These are phyloP conservation scores for Byssochlamys sp. DNA, from an alignment of 2,329 filamentous ascomycete species.

Conservation along the genomic window DNA sequence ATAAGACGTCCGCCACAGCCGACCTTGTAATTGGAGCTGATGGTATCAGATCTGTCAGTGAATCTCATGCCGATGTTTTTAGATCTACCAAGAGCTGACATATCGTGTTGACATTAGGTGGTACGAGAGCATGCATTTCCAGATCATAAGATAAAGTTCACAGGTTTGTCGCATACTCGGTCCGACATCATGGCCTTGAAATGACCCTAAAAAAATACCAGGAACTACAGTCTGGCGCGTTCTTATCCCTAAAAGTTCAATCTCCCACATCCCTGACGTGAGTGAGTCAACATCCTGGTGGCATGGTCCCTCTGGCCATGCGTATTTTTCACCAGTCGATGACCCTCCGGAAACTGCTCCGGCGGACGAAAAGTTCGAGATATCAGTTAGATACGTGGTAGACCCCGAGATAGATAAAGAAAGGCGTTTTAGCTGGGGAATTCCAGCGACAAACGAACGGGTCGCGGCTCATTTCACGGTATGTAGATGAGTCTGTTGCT, in stretches of 20 bases:
- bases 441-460: constrained; percentile 13
- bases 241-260: constrained; percentile 29
- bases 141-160: neutral
- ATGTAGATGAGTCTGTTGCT: neutral
- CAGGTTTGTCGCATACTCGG: constrained; percentile 31
- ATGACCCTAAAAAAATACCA: constrained; percentile 33
- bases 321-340: constrained; percentile 35
- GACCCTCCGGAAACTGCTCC: constrained; percentile 9
- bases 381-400: constrained; percentile 27
- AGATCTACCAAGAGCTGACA: neutral
- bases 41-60: constrained; percentile 41
- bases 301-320: constrained; percentile 35
- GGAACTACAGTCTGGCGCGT: constrained; percentile 43
- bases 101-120: neutral
- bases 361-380: constrained; percentile 29
- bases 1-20: constrained; percentile 30
- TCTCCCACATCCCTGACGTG: constrained; percentile 24
- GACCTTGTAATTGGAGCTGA: constrained; percentile 46
- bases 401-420: constrained; percentile 13
- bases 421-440: constrained; percentile 13
- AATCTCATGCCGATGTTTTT: neutral
- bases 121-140: neutral
- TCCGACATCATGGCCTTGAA: constrained; percentile 34
- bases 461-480: constrained; percentile 29
- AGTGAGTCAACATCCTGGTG: constrained; percentile 33